Evolutionary conservation across 768 basidiomycete species (phyloP).

Genomic region (Auricularia auricula-judae): DNA sequence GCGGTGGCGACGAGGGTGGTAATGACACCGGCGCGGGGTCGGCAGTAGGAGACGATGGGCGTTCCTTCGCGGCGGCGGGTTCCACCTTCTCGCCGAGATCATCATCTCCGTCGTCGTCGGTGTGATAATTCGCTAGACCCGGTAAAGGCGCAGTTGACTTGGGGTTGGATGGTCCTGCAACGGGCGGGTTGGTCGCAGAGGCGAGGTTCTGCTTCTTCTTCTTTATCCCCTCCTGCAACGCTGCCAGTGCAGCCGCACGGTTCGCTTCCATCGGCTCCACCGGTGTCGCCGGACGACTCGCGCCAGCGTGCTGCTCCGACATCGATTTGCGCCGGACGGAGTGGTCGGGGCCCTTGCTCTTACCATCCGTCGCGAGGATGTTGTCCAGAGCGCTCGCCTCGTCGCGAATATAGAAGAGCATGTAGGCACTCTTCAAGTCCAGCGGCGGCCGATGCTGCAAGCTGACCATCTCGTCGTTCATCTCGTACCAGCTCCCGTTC

Average conservation of each 20-base stretch:
- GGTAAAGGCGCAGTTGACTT: neutral
- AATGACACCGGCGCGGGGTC: neutral
- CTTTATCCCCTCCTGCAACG: neutral
- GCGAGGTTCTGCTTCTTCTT: neutral
- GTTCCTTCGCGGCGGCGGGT: neutral
- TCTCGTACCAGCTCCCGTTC: conserved; percentile 72
- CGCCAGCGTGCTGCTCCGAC: neutral
- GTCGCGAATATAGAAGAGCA: conserved; percentile 82
- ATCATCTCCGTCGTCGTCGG: conserved; percentile 1
- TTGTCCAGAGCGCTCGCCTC: conserved; percentile 33
- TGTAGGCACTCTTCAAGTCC: conserved; percentile 72
- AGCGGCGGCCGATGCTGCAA: conserved; percentile 34
- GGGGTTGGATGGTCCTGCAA: neutral
- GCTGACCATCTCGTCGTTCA: conserved; percentile 82
- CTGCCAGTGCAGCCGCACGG: neutral
- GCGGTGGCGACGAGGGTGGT: neutral
- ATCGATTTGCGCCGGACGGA: neutral
- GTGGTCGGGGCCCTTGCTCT: conserved; percentile 39
- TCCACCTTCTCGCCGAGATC: conserved; percentile 4
- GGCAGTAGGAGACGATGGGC: neutral
- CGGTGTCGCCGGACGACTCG: neutral
- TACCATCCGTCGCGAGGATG: conserved; percentile 21
- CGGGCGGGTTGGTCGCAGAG: neutral
- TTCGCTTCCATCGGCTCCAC: neutral
- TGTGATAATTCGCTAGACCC: neutral